Evolutionary conservation across 306 rosid genomes (phyloP).

Genomic region (Elaeagnus macrophylla): DNA sequence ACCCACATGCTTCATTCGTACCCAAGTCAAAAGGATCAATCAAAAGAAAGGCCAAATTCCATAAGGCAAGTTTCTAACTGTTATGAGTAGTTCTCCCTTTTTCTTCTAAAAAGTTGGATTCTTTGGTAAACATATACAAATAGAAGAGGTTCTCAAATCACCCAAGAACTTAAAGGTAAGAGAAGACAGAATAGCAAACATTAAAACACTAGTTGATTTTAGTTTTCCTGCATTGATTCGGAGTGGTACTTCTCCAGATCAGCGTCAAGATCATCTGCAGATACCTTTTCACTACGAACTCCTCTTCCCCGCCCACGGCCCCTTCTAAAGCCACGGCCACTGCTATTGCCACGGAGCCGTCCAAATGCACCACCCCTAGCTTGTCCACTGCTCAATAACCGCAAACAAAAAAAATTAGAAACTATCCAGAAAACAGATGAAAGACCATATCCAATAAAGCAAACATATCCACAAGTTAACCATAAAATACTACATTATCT

Average conservation of each 20-base stretch:
- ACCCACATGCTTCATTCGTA: conserved; percentile 40
- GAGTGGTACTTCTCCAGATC: conserved; percentile 93
- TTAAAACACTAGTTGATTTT: conserved; percentile 28
- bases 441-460: not conserved
- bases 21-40: conserved; percentile 35
- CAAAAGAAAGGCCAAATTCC: conserved; percentile 51
- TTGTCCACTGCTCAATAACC: conserved; percentile 46
- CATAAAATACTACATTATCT: not conserved
- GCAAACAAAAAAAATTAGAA: conserved; percentile 16
- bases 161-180: conserved; percentile 21
- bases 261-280: conserved; percentile 93
- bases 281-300: conserved; percentile 62
- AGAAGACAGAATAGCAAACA: conserved; percentile 29
- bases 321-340: conserved; percentile 47
- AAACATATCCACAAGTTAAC: not conserved
- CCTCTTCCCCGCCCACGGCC: conserved; percentile 41
- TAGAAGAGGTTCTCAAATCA: conserved; percentile 30
- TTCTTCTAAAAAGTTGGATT: conserved; percentile 32
- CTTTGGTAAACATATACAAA: conserved; percentile 35
- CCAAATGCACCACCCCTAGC: conserved; percentile 49
- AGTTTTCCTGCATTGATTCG: conserved; percentile 66
- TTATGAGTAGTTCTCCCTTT: conserved; percentile 28
- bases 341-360: conserved; percentile 41
- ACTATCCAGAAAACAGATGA: not conserved
- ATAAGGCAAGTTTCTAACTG: conserved; percentile 35